These are phyloP conservation scores for Erythrobasidium hasegawianum DNA, from an alignment of 1,284 basidiomycete genomes.

Conservation along the genomic window DNA sequence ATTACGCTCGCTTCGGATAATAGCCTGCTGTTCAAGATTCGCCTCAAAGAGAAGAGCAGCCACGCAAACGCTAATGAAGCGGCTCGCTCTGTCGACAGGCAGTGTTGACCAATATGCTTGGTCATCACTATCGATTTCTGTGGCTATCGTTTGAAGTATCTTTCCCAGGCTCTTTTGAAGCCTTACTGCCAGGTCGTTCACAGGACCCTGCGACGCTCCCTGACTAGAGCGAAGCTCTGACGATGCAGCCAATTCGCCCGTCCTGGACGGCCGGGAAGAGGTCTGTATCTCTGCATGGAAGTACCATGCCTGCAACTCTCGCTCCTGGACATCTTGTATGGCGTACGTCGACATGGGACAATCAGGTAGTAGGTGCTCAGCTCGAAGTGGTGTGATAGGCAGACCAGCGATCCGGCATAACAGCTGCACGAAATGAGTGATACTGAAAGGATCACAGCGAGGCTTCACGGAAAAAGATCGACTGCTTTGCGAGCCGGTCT, in stretches of 20 bases:
- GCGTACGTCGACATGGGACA: slow-evolving; percentile 4
- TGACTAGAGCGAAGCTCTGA: background rate
- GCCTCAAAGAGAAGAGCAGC: slow-evolving; percentile 65
- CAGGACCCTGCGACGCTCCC: background rate
- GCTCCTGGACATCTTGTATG: background rate
- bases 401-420: slow-evolving; percentile 56
- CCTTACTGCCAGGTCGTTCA: background rate
- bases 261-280: slow-evolving; percentile 30
- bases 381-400: slow-evolving; percentile 4
- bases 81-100: slow-evolving; percentile 62
- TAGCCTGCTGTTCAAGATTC: slow-evolving; percentile 62
- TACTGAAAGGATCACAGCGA: slow-evolving; percentile 54
- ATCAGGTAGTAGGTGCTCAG: slow-evolving; percentile 38
- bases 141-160: slow-evolving; percentile 52
- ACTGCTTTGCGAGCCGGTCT: slow-evolving; percentile 44
- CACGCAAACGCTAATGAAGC: slow-evolving; percentile 65
- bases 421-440: slow-evolving; percentile 61
- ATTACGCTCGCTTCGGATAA: slow-evolving; percentile 37
- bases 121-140: background rate
- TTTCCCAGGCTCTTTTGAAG: slow-evolving; percentile 53
- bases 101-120: slow-evolving; percentile 45
- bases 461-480: slow-evolving; percentile 38
- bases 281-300: slow-evolving; percentile 46
- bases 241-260: background rate
- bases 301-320: slow-evolving; percentile 30